Base-by-base conservation (phyloP, 2,329 filamentous ascomycete genomes). In the Didymella glomerata region DNA sequence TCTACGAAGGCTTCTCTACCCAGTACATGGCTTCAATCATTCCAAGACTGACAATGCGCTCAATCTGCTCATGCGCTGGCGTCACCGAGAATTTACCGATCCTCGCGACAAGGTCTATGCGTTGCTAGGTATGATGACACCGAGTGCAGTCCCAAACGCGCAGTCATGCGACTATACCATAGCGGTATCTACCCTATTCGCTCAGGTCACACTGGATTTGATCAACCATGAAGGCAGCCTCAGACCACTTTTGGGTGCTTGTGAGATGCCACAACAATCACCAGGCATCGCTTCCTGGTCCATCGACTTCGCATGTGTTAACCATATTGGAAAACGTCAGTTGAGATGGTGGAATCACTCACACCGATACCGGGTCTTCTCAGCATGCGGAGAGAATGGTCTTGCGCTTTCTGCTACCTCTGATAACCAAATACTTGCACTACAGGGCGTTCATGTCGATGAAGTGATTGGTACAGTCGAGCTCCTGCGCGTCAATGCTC, bases 61-160 rank as follows among this genome's bases (percentile, higher is more conserved):
- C 0, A 46, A 65, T 38, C 13, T 64, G n/a, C 57, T 68, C 4
- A 66, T 69, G 62, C 60, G 63, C 9, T 68, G 64, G 66, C 55
- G 66, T 2, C 60, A 65, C 34, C 48, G 66, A 8, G 25, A 65
- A n/a, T 64, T 64, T 9, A 68, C 64, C 1, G 64, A 72, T 49
- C 54, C 67, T 8, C 62, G 64, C 24, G 69, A 72, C 45, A 72
- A 71, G 30, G 58, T 72, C 1, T 71, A 69, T 28, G 68, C 63
- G 4, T 45, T 72, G 13, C 42, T 70, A 1, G 68, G 67, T 4
- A 40, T 71, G 13, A 40, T 66, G 14, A 32, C 48, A 6, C 18
- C 24, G 0, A 24, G 45, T 2, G 41, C 24, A 0, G 36, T 66
- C 3, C 58, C 59, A 0, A 62, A 52, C n/a, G 60, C 60, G 0